Evolutionary conservation across 305 asterid genomes (phyloP).

Genomic region (Solanum hybrid): DNA sequence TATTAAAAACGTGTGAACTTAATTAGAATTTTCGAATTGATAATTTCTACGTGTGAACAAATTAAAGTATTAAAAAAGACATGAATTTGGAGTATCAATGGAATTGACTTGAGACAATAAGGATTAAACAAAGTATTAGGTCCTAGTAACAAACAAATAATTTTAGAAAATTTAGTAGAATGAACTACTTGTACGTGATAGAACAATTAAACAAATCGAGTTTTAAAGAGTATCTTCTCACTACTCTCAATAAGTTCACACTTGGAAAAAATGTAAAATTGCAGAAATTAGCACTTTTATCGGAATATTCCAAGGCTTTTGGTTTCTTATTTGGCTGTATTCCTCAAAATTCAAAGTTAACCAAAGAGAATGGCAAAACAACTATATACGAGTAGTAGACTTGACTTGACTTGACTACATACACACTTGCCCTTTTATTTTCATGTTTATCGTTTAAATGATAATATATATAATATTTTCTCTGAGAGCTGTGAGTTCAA

Average conservation of each 20-base stretch:
- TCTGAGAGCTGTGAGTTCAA: too few species aligned
- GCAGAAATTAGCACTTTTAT: neutral
- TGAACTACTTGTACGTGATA: neutral
- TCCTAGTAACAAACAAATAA: neutral
- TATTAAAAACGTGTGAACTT: neutral
- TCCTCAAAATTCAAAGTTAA: neutral
- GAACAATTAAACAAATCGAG: neutral
- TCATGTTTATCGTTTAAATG: neutral
- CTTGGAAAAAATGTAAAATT: neutral
- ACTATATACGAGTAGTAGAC: neutral
- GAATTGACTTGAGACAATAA: slow-evolving; percentile 2
- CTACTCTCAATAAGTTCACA: neutral
- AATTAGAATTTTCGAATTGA: neutral
- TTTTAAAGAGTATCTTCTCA: neutral
- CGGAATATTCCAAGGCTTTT: neutral
- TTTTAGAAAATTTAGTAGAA: neutral
- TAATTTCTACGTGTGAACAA: neutral
- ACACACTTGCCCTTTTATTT: neutral
- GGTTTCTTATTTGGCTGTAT: neutral
- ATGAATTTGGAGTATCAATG: neutral
- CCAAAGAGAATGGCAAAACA: neutral
- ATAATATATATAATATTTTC: too few species aligned
- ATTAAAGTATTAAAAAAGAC: neutral
- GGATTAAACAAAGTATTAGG: slow-evolving; percentile 8
- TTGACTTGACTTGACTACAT: neutral